Conservation (phyloP, 2,329 filamentous ascomycete genomes). For the Pseudogymnoascus destructans region DNA sequence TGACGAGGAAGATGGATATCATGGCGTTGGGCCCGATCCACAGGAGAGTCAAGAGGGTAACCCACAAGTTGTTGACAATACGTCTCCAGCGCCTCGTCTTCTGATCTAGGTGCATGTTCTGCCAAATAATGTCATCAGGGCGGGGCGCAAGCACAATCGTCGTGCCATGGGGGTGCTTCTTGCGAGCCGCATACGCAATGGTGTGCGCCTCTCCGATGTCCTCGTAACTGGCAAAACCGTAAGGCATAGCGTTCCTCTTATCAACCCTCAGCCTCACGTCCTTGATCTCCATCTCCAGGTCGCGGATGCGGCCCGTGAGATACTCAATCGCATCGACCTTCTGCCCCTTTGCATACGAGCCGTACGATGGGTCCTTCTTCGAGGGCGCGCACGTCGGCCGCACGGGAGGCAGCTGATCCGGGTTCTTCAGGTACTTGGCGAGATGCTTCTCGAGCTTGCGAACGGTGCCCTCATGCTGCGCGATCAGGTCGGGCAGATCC, state of each 20-base stretch:
- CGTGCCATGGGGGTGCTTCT: constrained; percentile 67
- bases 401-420: constrained; percentile 60
- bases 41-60: constrained; percentile 62
- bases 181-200: constrained; percentile 69
- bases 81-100: constrained; percentile 57
- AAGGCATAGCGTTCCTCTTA: constrained; percentile 75
- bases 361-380: constrained; percentile 61
- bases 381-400: constrained; percentile 69
- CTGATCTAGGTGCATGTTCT: constrained; percentile 67
- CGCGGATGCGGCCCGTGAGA: constrained; percentile 68
- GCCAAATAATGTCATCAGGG: constrained; percentile 91
- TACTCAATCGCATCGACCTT: constrained; percentile 94
- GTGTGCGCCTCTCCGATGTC: constrained; percentile 77
- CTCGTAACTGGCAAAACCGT: constrained; percentile 89
- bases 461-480: constrained; percentile 69
- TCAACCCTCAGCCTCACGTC: constrained; percentile 72
- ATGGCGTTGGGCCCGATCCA: constrained; percentile 90
- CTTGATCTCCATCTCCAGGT: constrained; percentile 72
- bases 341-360: constrained; percentile 49
- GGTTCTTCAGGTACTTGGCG: constrained; percentile 83
- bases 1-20: constrained; percentile 87
- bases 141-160: constrained; percentile 68
- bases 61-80: constrained; percentile 74
- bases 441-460: constrained; percentile 70
- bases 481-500: constrained; percentile 72